Conservation (phyloP, 352 stramenopile genomes). For the Globisporangium emineosum region DNA sequence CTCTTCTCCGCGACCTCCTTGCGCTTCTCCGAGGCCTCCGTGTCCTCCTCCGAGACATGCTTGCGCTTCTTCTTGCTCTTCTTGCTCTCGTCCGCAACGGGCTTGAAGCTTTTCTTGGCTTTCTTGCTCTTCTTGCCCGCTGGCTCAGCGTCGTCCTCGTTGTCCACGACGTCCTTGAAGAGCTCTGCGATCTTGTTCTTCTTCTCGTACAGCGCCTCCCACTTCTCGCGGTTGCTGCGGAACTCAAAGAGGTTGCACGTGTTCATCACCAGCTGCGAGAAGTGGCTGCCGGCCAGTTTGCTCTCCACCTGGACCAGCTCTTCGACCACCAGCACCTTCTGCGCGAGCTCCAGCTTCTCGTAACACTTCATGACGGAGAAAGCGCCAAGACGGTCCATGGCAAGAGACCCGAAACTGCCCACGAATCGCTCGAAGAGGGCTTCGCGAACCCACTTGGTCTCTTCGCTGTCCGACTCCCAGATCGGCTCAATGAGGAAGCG, state of each 20-base stretch:
- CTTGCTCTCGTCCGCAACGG: slow-evolving; percentile 35
- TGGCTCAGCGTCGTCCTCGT: no score
- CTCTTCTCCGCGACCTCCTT: slow-evolving; percentile 31
- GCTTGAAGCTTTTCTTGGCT: no score
- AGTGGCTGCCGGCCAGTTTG: slow-evolving; percentile 75
- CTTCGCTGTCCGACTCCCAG: slow-evolving; percentile 61
- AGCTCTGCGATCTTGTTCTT: slow-evolving; percentile 76
- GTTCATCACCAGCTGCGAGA: slow-evolving; percentile 81
- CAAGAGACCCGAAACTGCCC: slow-evolving; percentile 64
- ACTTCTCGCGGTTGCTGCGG: slow-evolving; percentile 76
- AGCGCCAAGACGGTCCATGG: slow-evolving; percentile 67
- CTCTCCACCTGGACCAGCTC: slow-evolving; percentile 67
- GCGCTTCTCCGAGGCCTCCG: slow-evolving; percentile 21
- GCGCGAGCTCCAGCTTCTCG: slow-evolving; percentile 45
- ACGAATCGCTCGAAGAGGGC: slow-evolving; percentile 67
- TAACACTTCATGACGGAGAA: slow-evolving; percentile 87
- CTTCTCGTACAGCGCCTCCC: slow-evolving; percentile 71
- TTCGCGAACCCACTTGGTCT: slow-evolving; percentile 56
- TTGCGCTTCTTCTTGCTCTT: slow-evolving; percentile 45
- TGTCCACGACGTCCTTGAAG: slow-evolving; percentile 47
- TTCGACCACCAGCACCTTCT: slow-evolving; percentile 69
- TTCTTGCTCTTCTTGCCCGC: no score
- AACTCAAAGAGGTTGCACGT: slow-evolving; percentile 78
- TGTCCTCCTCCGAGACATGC: slow-evolving; percentile 22
- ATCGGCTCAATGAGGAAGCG: slow-evolving; percentile 77